Base-by-base conservation (phyloP, 1,284 basidiomycete genomes). In the Tylopilus orsonianus region DNA sequence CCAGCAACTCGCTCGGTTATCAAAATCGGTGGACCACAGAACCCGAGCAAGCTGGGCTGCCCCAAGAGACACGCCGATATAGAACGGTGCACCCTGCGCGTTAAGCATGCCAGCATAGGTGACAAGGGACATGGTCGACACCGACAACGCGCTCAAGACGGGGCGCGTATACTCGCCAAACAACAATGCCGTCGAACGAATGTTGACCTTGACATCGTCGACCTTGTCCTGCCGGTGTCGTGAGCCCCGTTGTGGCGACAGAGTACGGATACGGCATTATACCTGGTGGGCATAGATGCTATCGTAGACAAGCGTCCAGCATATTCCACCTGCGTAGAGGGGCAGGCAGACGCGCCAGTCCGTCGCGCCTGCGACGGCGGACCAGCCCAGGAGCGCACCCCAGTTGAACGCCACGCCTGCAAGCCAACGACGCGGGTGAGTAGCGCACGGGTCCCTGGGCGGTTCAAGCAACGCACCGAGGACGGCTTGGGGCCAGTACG, bases 271-370 rank as follows among this genome's bases (percentile, higher is more conserved):
- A n/a, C n/a, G n/a, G n/a, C n/a, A n/a, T n/a, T n/a, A n/a, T n/a
- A 90, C 91, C 75, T 97, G 96, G 68, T 99, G 97, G 2, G 97
- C 97, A 62, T 99, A 99, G 57, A 99, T 96, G 41, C 87, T 97
- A 62, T 99, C 97, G 64, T 99, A 99, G 1, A 95, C 90, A 46
- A 99, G 79, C 42, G 95, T 97, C 93, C 95, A 99, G 58, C 84
- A 84, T 27, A 94, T 75, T 7, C 91, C 90, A 3, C 95, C 93
- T 0, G 86, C 83, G 62, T 99, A 99, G 14, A 99, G 77, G 2
- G 97, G 94, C 10, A 92, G 71, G 35, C 89, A 89, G 32, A 95
- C 81, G 7, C 66, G 65, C 94, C 94, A 97, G 61, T 97, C 76
- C 6, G 89, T 85, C 0, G 76, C 60, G 0, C 92, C 93, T 0